Base-by-base conservation (phyloP, 1,284 basidiomycete genomes). In the Ustilago nuda region DNA sequence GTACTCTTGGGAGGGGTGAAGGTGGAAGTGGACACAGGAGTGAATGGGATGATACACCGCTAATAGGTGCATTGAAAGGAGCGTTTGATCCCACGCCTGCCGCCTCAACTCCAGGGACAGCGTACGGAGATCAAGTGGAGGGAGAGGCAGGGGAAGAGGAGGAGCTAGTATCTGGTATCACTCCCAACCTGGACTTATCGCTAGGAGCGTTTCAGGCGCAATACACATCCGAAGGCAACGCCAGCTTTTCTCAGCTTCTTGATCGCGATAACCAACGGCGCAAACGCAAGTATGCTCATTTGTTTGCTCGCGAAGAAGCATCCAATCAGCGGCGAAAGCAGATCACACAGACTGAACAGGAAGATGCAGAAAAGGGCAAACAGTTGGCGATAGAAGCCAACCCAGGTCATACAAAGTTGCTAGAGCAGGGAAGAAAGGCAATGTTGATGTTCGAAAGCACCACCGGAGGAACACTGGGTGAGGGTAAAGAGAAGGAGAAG, bases 161-260 rank as follows among this genome's bases (percentile, higher is more conserved):
- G 4, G 56, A 56, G 11, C 51, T 58, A 5, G 27, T 53, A 17
- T 72, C 78, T 12, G 68, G 66, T 4, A 60, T 72, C 56, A 30
- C 17, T 0, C 70, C 73, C 2, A 58, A 69, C 11, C 39, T 56
- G n/a, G 56, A 63, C 32, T 68, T 84, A 37, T 72, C 77, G 0
- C 66, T 85, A 6, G 76, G 75, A 19, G 35, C 60, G 8, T 85
- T 84, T 51, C 82, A 84, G 39, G 45, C 76, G 27, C 54, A 36
- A 1, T 85, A 82, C 56, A 85, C 84, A 8, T 83, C 83, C 0
- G 84, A 84, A 58, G 83, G 84, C 76, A 85, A 84, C 45, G 84
- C 84, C 1, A 83, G 79, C 19, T 84, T 85, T 53, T 66, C 72
- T 2, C 73, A 78, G 57, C 61, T 85, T 17, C 66, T 84, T 41